These are phyloP conservation scores for Termitomyces eurrhizus DNA, from an alignment of 768 basidiomycete species.

Conservation along the genomic window DNA sequence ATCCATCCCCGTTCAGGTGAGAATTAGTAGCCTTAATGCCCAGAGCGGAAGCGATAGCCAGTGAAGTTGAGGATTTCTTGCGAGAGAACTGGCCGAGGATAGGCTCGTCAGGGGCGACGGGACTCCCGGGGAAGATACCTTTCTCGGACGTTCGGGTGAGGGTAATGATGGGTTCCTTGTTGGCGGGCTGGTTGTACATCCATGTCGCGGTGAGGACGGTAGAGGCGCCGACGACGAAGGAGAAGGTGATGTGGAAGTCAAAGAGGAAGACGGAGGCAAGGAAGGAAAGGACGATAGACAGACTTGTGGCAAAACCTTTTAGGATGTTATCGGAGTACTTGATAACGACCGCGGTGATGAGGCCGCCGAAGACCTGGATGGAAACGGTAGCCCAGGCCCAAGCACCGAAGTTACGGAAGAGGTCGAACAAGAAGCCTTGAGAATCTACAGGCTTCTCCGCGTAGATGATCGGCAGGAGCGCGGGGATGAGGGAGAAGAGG, in stretches of 20 bases:
- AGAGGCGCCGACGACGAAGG: slow-evolving; percentile 81
- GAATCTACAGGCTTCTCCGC: slow-evolving; percentile 35
- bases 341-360: slow-evolving; percentile 94
- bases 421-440: slow-evolving; percentile 46
- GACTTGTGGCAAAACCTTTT: slow-evolving; percentile 95
- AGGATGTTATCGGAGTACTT: slow-evolving; percentile 94
- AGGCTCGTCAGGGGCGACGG: slow-evolving; percentile 47
- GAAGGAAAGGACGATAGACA: slow-evolving; percentile 94
- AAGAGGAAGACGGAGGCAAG: slow-evolving; percentile 90
- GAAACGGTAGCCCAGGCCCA: slow-evolving; percentile 97
- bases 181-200: slow-evolving; percentile 85
- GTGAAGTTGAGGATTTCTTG: slow-evolving; percentile 38
- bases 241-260: slow-evolving; percentile 81
- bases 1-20: slow-evolving; percentile 12
- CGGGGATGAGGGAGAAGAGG: slow-evolving; percentile 87
- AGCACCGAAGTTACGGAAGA: slow-evolving; percentile 84
- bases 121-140: slow-evolving; percentile 23
- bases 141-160: slow-evolving; percentile 24
- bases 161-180: slow-evolving; percentile 25
- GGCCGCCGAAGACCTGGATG: slow-evolving; percentile 89
- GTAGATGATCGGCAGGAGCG: slow-evolving; percentile 76
- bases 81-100: slow-evolving; percentile 58
- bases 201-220: slow-evolving; percentile 88
- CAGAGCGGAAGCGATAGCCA: slow-evolving; percentile 50
- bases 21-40: slow-evolving; percentile 27